Base-by-base conservation (phyloP, 1,139 yeast genomes). In the Kodamaea plutei region DNA sequence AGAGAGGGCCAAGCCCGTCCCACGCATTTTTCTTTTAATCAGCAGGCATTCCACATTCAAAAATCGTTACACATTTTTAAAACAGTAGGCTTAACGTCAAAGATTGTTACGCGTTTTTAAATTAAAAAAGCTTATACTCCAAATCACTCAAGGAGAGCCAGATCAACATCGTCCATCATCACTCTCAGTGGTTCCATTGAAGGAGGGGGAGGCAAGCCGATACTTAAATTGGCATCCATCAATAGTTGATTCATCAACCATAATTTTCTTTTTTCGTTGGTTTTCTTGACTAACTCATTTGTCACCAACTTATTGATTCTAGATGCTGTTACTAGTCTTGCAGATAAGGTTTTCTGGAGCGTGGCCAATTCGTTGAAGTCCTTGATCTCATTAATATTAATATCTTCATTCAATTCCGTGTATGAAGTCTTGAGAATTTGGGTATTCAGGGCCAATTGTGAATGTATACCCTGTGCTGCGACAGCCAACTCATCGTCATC, bases 191-290 rank as follows among this genome's bases (percentile, higher is more conserved):
- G 41, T 8, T 35, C 39, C 19, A 36, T 38, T 6, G 40, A 35
- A 5, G 42, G 49, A 19, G 43, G 47, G 1, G 52, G 52, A 2
- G 69, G 70, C 12, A 67, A 51, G 4, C 69, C 69, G 11, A 63
- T 39, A 29, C 52, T 45, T 15, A 71, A 47, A 38, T 76, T 64
- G 19, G 66, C 68, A 47, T 80, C 82, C 25, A 83, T 45, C 15
- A 81, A 50, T 18, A 64, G 43, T 48, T 84, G 89, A 42, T 77
- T 82, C 15, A 67, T 64, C 4, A 67, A 42, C 81, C 84, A 77
- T 25, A 69, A 54, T 28, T 57, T 56, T 30, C 76, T 51, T 37
- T 69, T 68, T 28, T 64, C 59, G 17, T 52, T 43, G 8, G 64
- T 55, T 6, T 66, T 48, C 4, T 45, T 42, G 2, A 56, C 50